Evolutionary conservation across 306 rosid genomes (phyloP).

Genomic region (Carpinus fangiana): DNA sequence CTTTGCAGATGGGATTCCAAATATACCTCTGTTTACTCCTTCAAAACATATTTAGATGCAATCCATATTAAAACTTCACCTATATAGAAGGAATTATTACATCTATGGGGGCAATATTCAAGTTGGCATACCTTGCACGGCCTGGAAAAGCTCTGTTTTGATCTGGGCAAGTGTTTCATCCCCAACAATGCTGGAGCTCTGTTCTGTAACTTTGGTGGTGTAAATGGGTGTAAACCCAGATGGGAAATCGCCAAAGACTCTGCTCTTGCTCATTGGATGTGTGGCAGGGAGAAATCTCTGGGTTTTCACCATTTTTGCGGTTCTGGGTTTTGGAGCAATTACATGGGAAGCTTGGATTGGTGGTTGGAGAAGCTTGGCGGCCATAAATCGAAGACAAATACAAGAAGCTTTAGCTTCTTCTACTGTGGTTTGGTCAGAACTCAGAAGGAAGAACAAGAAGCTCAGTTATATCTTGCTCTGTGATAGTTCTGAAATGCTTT

Average conservation of each 20-base stretch:
- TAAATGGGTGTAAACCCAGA: slow-evolving; percentile 44
- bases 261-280: slow-evolving; percentile 29
- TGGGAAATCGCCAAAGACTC: slow-evolving; percentile 45
- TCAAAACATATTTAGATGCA: slow-evolving; percentile 19
- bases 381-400: slow-evolving; percentile 39
- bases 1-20: slow-evolving; percentile 74
- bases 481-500: background rate
- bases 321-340: slow-evolving; percentile 29
- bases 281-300: slow-evolving; percentile 28
- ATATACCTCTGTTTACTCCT: slow-evolving; percentile 82
- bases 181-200: slow-evolving; percentile 43
- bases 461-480: background rate
- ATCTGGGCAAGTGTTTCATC: slow-evolving; percentile 50
- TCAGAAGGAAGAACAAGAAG: background rate
- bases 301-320: slow-evolving; percentile 35
- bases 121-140: slow-evolving; percentile 53
- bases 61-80: slow-evolving; percentile 28
- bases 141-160: slow-evolving; percentile 53
- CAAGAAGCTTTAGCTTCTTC: background rate
- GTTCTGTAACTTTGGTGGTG: slow-evolving; percentile 44
- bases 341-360: slow-evolving; percentile 41
- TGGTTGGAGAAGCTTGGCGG: slow-evolving; percentile 43
- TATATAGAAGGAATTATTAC: background rate
- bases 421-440: background rate
- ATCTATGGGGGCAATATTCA: background rate